Evolutionary conservation across 805 yeast genomes (phyloP).

Genomic region (Blastobotrys chiropterorum): DNA sequence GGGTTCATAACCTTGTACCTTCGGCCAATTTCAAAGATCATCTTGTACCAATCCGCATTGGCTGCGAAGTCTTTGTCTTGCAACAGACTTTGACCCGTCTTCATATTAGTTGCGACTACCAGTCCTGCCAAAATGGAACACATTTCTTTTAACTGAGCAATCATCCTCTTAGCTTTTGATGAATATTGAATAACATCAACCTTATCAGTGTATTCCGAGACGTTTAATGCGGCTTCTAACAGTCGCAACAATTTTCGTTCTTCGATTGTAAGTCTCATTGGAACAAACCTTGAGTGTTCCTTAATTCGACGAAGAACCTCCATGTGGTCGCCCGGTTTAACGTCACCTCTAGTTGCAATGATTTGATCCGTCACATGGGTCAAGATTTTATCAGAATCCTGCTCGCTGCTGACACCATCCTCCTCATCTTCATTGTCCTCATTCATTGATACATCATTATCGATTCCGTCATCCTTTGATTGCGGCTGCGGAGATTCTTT

Average conservation of each 20-base stretch:
- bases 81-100: constrained; percentile 57
- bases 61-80: constrained; percentile 62
- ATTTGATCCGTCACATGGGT: constrained; percentile 11
- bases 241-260: constrained; percentile 64
- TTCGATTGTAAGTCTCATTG: constrained; percentile 58
- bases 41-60: constrained; percentile 73
- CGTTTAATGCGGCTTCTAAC: constrained; percentile 70
- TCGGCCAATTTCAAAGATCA: constrained; percentile 78
- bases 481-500: too few relatives aligned
- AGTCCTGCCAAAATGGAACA: constrained; percentile 75
- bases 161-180: constrained; percentile 65
- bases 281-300: constrained; percentile 49
- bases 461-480: constrained; percentile 17
- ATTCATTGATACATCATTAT: constrained; percentile 5
- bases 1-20: constrained; percentile 87
- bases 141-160: constrained; percentile 64
- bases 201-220: constrained; percentile 72
- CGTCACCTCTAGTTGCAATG: constrained; percentile 17
- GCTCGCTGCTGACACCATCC: constrained; percentile 11
- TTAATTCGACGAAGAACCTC: constrained; percentile 17
- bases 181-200: constrained; percentile 64
- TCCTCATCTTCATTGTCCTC: constrained; percentile 9
- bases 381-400: constrained; percentile 4
- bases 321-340: constrained; percentile 11
- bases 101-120: constrained; percentile 71